Conservation (phyloP, 2,329 filamentous ascomycete genomes). For the Colletotrichum sp. region DNA sequence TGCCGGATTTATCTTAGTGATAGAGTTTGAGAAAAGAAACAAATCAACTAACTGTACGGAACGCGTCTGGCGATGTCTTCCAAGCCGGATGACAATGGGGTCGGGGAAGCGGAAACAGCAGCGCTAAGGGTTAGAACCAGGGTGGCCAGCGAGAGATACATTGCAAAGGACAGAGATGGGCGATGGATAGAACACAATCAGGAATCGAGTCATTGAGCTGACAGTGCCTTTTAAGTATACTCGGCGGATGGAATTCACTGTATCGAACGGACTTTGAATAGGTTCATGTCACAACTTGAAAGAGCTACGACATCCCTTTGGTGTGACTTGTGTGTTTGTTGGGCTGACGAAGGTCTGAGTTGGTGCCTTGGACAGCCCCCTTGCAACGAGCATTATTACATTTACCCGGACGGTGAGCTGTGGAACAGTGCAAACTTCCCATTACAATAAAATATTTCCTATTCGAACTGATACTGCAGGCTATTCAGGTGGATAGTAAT, state of each 20-base stretch:
- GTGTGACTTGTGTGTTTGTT: neutral
- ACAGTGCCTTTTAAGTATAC: neutral
- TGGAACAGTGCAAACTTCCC: neutral
- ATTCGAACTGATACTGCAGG: neutral
- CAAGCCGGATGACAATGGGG: neutral
- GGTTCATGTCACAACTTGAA: neutral
- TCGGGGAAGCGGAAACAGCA: neutral
- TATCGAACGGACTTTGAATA: neutral
- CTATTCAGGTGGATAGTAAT: neutral
- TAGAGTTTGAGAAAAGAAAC: neutral
- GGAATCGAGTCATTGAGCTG: neutral
- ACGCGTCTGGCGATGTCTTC: neutral
- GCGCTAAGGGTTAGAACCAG: neutral
- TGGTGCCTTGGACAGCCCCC: neutral
- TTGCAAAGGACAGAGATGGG: neutral
- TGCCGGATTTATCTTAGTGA: neutral
- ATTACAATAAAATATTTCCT: neutral
- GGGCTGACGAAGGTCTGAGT: neutral
- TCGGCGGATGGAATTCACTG: neutral
- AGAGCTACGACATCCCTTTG: neutral
- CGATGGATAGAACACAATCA: neutral
- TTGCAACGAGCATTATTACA: neutral
- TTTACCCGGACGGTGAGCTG: neutral
- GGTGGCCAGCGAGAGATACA: neutral
- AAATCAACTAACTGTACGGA: neutral